Percentiles rank a stretch among this genome's conserved stretches.
phyloP scores from a whole-genome alignment of 2,329 filamentous ascomycete species.

The Ceratocystis harringtonii region DNA sequence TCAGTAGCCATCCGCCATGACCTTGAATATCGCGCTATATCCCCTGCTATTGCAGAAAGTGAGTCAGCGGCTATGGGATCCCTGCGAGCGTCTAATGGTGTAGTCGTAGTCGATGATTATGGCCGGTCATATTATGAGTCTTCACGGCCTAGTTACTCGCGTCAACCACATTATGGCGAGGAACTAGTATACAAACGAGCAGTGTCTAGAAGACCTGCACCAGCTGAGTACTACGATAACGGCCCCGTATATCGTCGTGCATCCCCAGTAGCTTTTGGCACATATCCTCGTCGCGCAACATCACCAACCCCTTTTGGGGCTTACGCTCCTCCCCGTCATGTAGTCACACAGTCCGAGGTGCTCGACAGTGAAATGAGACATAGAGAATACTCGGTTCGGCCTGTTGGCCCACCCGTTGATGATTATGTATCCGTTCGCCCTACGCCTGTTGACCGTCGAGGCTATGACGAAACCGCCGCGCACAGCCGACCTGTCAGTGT shows the following conservation, averaged over 20 bases:
- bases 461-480: slow-evolving; percentile 36
- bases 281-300: too few relatives aligned
- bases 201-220: slow-evolving; percentile 34
- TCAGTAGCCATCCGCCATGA: not conserved
- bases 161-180: slow-evolving; percentile 18
- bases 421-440: slow-evolving; percentile 37
- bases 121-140: slow-evolving; percentile 63
- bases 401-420: slow-evolving; percentile 28
- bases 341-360: slow-evolving; percentile 49
- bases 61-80: slow-evolving; percentile 34
- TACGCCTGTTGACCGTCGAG: slow-evolving; percentile 27
- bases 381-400: slow-evolving; percentile 28
- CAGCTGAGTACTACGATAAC: slow-evolving; percentile 36
- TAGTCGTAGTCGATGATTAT: slow-evolving; percentile 67
- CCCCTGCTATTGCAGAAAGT: slow-evolving; percentile 4
- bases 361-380: slow-evolving; percentile 20
- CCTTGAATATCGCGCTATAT: not conserved
- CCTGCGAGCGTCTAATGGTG: slow-evolving; percentile 39
- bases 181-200: slow-evolving; percentile 52
- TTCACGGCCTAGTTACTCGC: not conserved
- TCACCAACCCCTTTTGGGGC: slow-evolving; percentile 9
- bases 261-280: slow-evolving; percentile 32
- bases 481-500: slow-evolving; percentile 26
- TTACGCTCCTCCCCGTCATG: slow-evolving; percentile 35
- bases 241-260: slow-evolving; percentile 34